Percentiles rank a stretch among this genome's conserved stretches.
These are phyloP conservation scores for Alternaria longipes DNA, from an alignment of 2,329 filamentous ascomycete species.

Conservation along the genomic window DNA sequence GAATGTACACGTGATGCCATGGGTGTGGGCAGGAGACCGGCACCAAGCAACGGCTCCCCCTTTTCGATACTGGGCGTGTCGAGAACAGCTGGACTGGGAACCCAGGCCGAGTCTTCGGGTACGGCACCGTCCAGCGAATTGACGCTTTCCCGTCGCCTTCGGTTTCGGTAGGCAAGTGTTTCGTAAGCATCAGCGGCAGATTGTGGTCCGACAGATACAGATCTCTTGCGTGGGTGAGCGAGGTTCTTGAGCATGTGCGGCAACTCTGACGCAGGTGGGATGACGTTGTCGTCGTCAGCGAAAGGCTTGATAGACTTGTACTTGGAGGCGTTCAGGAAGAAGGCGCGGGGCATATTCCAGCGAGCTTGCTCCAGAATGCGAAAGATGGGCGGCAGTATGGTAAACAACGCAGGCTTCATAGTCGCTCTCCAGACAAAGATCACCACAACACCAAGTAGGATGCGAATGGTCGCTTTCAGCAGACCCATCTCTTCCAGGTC, in stretches of 20 bases:
- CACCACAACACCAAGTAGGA: slow-evolving; percentile 80
- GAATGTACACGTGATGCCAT: slow-evolving; percentile 63
- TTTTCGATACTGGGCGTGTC: slow-evolving; percentile 44
- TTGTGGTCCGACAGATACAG: slow-evolving; percentile 91
- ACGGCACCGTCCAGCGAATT: slow-evolving; percentile 52
- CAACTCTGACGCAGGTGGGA: slow-evolving; percentile 88
- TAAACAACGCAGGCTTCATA: slow-evolving; percentile 85
- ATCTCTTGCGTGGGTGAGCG: slow-evolving; percentile 79
- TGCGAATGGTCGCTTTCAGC: slow-evolving; percentile 69
- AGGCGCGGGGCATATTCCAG: slow-evolving; percentile 82
- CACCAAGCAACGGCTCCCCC: slow-evolving; percentile 49
- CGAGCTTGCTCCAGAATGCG: slow-evolving; percentile 83
- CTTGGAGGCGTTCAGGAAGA: slow-evolving; percentile 89
- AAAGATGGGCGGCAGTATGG: slow-evolving; percentile 83
- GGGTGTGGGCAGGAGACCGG: slow-evolving; percentile 59
- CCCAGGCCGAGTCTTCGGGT: slow-evolving; percentile 39
- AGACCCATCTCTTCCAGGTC: slow-evolving; percentile 72
- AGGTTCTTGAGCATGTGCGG: slow-evolving; percentile 84
- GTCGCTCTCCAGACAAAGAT: slow-evolving; percentile 91
- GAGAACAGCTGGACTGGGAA: slow-evolving; percentile 34
- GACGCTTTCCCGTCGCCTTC: slow-evolving; percentile 68
- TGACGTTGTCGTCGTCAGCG: slow-evolving; percentile 82
- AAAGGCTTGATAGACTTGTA: slow-evolving; percentile 84
- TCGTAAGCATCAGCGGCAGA: slow-evolving; percentile 97
- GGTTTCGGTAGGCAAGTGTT: slow-evolving; percentile 88